phyloP scores from a whole-genome alignment of 2,329 filamentous ascomycete species.

The Trichoderma cornu-damae region DNA sequence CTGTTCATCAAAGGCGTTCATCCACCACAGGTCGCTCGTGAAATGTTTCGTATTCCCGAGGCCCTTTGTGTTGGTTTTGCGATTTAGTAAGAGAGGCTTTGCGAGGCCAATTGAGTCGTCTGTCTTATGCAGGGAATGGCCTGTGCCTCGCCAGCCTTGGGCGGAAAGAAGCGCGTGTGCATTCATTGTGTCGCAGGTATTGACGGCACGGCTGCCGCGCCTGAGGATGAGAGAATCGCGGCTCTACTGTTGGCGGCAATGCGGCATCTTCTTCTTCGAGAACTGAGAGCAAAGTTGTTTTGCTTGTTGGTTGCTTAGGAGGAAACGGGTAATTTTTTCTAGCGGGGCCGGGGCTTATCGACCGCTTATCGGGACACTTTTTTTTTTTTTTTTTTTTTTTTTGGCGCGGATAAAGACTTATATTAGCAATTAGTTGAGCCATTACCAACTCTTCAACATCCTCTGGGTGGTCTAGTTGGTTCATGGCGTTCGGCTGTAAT shows the following conservation, averaged over 20 bases:
- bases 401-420: not conserved
- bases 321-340: slow-evolving; percentile 25
- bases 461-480: slow-evolving; percentile 21
- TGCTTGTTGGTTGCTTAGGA: not conserved
- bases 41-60: slow-evolving; percentile 69
- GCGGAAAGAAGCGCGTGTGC: slow-evolving; percentile 74
- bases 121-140: slow-evolving; percentile 77
- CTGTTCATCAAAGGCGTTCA: slow-evolving; percentile 88
- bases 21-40: slow-evolving; percentile 88
- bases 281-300: not conserved
- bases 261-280: not conserved
- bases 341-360: slow-evolving; percentile 29
- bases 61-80: slow-evolving; percentile 75
- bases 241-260: not conserved
- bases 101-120: slow-evolving; percentile 70
- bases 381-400: not conserved
- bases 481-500: slow-evolving; percentile 20
- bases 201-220: not conserved
- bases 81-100: slow-evolving; percentile 75
- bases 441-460: slow-evolving; percentile 15
- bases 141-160: slow-evolving; percentile 86
- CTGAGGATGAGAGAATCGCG: not conserved
- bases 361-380: slow-evolving; percentile 20
- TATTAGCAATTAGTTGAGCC: not conserved
- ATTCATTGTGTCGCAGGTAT: slow-evolving; percentile 56